phyloP scores from a whole-genome alignment of 2,329 filamentous ascomycete species.

The Diplodia sapinea region DNA sequence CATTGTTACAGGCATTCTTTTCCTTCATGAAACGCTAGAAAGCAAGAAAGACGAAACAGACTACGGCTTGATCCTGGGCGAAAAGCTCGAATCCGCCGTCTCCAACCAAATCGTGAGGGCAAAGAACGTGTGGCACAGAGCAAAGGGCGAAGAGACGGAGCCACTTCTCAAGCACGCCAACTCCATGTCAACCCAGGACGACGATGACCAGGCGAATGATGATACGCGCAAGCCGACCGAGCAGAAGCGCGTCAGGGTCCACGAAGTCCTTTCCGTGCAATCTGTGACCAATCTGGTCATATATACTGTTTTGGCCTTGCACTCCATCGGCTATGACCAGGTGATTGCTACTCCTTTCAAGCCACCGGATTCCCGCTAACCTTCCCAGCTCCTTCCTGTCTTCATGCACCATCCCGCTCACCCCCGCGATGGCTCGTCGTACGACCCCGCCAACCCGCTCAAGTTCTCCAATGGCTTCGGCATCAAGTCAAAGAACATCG shows the following conservation, averaged over 20 bases:
- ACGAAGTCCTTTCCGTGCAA: conserved; percentile 74
- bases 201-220: conserved; percentile 35
- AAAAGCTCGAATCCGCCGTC: conserved; percentile 58
- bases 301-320: conserved; percentile 82
- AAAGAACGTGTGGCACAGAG: conserved; percentile 32
- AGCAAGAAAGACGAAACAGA: conserved; percentile 71
- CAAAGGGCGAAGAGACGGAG: conserved; percentile 32
- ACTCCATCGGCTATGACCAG: conserved; percentile 85
- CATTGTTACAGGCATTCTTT: conserved; percentile 74
- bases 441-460: conserved; percentile 67
- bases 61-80: conserved; percentile 76
- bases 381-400: conserved; percentile 70
- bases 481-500: conserved; percentile 73
- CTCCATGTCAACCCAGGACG: conserved; percentile 37
- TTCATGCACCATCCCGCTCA: conserved; percentile 79
- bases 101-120: conserved; percentile 30
- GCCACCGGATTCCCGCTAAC: not conserved
- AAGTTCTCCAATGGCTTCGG: conserved; percentile 86
- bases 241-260: conserved; percentile 51
- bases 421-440: conserved; percentile 30
- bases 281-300: conserved; percentile 75
- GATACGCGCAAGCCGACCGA: conserved; percentile 18
- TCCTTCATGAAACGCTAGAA: conserved; percentile 82
- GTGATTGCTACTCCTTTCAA: conserved; percentile 31
- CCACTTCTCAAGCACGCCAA: conserved; percentile 28